phyloP scores from a whole-genome alignment of 2,329 filamentous ascomycete species.

The Monilinia polystroma region DNA sequence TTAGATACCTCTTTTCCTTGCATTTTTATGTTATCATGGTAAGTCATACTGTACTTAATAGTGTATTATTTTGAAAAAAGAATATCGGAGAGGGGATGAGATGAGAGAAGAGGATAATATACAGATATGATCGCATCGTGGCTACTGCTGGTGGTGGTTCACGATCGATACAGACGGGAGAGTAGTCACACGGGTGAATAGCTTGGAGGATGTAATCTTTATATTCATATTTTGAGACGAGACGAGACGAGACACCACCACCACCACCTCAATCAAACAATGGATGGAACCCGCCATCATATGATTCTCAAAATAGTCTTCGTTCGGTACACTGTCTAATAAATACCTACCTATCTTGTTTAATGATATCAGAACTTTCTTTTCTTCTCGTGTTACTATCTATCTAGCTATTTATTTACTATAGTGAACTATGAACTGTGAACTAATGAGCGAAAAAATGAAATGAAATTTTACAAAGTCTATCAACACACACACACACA shows the following conservation, averaged over 20 bases:
- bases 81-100: not conserved
- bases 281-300: not conserved
- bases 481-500: too few species aligned
- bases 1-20: slow-evolving; percentile 22
- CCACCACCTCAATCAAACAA: not conserved
- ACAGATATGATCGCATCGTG: not conserved
- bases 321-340: not conserved
- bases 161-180: not conserved
- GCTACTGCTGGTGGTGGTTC: slow-evolving; percentile 13
- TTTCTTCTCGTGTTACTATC: not conserved
- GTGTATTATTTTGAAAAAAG: slow-evolving; percentile 7
- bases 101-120: slow-evolving; percentile 4
- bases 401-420: too few species aligned
- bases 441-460: too few species aligned
- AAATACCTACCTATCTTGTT: not conserved
- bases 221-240: not conserved
- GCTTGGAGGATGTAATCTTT: not conserved
- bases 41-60: slow-evolving; percentile 14
- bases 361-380: not conserved
- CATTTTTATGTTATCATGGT: slow-evolving; percentile 5
- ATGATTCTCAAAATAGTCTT: not conserved
- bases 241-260: not conserved
- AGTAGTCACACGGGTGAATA: not conserved
- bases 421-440: too few species aligned
- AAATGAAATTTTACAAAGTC: too few species aligned